Conservation (phyloP, 164 flowering plant species). For the Magnolia kwangsiensis region DNA sequence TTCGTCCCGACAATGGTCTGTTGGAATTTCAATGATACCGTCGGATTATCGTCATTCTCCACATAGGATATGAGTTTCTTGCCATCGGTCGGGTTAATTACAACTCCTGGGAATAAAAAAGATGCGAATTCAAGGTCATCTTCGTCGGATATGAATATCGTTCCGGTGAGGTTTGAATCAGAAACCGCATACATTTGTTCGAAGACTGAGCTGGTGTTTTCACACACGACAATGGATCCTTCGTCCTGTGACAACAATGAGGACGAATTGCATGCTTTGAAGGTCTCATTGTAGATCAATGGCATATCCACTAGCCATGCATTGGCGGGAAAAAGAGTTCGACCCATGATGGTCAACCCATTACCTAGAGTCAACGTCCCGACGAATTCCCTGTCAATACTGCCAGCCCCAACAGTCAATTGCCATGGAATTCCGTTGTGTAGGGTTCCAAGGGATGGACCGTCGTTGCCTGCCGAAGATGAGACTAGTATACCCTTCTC, state of each 20-base stretch:
- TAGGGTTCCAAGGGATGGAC: no score
- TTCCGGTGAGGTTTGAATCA: constrained; percentile 17
- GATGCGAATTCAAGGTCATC: no score
- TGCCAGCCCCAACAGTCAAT: no score
- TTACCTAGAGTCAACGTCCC: constrained; percentile 40
- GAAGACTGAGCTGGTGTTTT: not conserved
- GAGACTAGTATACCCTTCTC: no score
- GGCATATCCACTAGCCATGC: not conserved
- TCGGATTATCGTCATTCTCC: constrained; percentile 23
- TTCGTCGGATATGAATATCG: no score
- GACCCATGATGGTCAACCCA: constrained; percentile 38
- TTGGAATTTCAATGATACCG: constrained; percentile 26
- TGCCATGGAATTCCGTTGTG: no score
- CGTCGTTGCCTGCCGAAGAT: no score
- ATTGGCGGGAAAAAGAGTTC: not conserved
- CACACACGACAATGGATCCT: not conserved
- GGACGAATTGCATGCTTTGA: not conserved
- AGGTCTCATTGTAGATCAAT: not conserved
- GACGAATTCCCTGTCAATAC: no score
- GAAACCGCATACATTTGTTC: constrained; percentile 8
- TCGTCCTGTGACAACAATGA: not conserved
- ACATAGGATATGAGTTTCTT: no score
- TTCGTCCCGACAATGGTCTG: constrained; percentile 35
- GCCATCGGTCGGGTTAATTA: no score
- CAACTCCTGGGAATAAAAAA: no score